Evolutionary conservation across 2,329 filamentous ascomycete species (phyloP), one percentile per base, ranked within the genome.

Genomic region (Aspergillus amoenus): DNA sequence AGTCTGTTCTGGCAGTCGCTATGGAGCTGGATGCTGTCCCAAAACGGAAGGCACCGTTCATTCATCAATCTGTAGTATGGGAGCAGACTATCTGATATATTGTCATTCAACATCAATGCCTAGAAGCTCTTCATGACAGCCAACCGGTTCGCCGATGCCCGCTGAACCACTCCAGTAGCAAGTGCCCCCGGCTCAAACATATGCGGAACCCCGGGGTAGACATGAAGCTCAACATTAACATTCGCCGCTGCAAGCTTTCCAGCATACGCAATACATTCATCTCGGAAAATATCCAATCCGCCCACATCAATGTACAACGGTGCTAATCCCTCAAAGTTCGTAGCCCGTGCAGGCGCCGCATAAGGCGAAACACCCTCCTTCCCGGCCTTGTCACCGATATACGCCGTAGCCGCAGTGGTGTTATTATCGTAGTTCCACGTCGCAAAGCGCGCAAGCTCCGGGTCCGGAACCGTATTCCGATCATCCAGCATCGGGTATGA

Each of bases 401-500:
- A 44, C 3, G 52, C 39, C 13, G 13, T 22, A 39, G 47, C 52
- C 1, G 27, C 58, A 3, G 27, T 52, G 2, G 41, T 12, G 15
- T 55, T 57, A 6, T 52, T 17, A 5, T 42, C 41, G 4, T 18
- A 22, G 7, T 9, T 49, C 58, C 51, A 52, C 13, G 46, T 13
- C 4, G 11, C 6, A 34, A 45, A 24, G 4, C 18, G 13, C 18
- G n/a, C 24, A 15, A 53, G 11, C 18, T 13, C 24, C 13, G 15
- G 21, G 9, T 15, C 39, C 7, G 39, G 24, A 1, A 43, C 17
- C 1, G 45, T 47, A 27, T 51, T 57, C 27, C 57, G 57, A 30
- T 61, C 56, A 21, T 61, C 56, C 2, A 61, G 43, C 52, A 32
- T 45, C 6, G 59, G 59, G 22, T 56, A 56, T 24, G 56, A 39